Conservation (phyloP, 176 grass and related monocot species). For the Puya raimondii region DNA sequence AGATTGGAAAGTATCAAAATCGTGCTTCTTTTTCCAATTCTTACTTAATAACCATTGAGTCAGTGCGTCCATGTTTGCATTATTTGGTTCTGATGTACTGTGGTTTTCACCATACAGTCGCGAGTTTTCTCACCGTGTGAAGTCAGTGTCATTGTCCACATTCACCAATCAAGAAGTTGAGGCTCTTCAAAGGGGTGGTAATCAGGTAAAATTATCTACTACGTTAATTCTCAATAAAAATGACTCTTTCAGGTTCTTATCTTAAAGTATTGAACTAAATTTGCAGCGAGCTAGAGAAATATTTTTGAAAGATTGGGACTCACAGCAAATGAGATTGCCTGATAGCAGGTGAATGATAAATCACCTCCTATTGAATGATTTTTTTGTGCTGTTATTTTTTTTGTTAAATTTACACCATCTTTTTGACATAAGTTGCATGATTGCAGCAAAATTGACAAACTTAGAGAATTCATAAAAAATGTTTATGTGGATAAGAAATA, state of each 20-base stretch:
- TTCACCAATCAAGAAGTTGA: conserved; percentile 71
- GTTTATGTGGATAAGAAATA: conserved; percentile 83
- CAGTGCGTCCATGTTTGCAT: not conserved
- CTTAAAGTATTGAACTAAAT: conserved; percentile 10
- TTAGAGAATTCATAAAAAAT: conserved; percentile 85
- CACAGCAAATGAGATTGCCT: conserved; percentile 46
- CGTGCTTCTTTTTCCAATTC: not conserved
- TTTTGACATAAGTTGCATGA: conserved; percentile 1
- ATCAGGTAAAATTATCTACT: conserved; percentile 48
- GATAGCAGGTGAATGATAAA: conserved; percentile 46
- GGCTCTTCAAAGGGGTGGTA: conserved; percentile 75
- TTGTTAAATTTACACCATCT: not conserved
- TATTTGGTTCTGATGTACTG: conserved; percentile 1
- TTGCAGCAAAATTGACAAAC: conserved; percentile 43
- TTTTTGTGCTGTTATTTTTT: not conserved
- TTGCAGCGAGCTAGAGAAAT: conserved; percentile 67
- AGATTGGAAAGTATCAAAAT: not conserved
- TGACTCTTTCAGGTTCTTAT: conserved; percentile 12
- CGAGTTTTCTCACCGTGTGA: conserved; percentile 93
- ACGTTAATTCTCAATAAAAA: conserved; percentile 9
- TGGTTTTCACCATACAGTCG: conserved; percentile 30
- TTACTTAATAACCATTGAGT: not conserved
- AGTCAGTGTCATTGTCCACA: conserved; percentile 78
- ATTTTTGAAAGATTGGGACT: conserved; percentile 61
- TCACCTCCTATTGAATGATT: not conserved